A percentile compares a stretch with the other conserved stretches of the same genome.
phyloP scores from a whole-genome alignment of 306 rosid species.

The Trifolium fragiferum region DNA sequence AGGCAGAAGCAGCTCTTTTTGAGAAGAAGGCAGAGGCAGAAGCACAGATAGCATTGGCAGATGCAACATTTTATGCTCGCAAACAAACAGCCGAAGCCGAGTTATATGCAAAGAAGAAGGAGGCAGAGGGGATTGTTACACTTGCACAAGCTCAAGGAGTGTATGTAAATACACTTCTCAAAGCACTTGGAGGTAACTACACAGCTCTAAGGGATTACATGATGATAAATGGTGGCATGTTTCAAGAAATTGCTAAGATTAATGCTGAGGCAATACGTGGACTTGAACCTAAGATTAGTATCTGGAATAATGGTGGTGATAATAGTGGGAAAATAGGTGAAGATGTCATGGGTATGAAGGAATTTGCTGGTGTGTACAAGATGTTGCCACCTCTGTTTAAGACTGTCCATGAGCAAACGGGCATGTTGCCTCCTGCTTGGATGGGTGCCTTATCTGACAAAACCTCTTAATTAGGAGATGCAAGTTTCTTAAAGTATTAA shows the following conservation, averaged over 20 bases:
- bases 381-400: constrained; percentile 50
- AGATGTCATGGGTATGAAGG: constrained; percentile 22
- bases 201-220: constrained; percentile 40
- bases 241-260: constrained; percentile 46
- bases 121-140: constrained; percentile 48
- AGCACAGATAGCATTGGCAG: constrained; percentile 41
- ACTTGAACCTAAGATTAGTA: constrained; percentile 49
- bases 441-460: constrained; percentile 39
- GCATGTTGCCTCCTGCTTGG: constrained; percentile 52
- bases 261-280: constrained; percentile 49
- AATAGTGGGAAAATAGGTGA: not conserved
- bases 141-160: constrained; percentile 41
- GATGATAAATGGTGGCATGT: constrained; percentile 45
- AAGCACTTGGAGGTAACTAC: constrained; percentile 42
- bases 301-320: constrained; percentile 41
- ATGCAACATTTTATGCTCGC: constrained; percentile 42
- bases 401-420: constrained; percentile 51
- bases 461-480: not conserved
- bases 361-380: constrained; percentile 45
- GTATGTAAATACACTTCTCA: constrained; percentile 39
- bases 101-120: constrained; percentile 40
- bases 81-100: constrained; percentile 47
- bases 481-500: not conserved
- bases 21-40: constrained; percentile 46
- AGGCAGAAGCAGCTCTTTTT: constrained; percentile 41